Percentiles rank a stretch among this genome's conserved stretches.
These are phyloP conservation scores for Stygiomarasmius scandens DNA, from an alignment of 1,284 basidiomycete genomes.

Conservation along the genomic window DNA sequence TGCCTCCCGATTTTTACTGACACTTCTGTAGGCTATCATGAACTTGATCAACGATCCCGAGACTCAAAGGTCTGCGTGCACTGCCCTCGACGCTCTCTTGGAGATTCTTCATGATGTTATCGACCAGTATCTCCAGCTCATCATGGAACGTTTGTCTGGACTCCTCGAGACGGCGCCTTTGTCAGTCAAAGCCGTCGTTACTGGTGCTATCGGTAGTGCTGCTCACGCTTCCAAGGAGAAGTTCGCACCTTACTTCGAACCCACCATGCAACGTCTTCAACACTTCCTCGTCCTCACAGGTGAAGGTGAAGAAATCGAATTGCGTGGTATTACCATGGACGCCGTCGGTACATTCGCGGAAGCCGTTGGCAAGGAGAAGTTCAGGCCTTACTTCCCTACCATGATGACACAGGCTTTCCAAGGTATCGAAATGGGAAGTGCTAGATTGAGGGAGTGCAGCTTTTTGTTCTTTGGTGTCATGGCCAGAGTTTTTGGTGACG, in stretches of 20 bases:
- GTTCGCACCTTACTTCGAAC: conserved; percentile 95
- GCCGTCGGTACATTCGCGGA: conserved; percentile 98
- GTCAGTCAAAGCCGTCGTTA: conserved; percentile 92
- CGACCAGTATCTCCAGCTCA: conserved; percentile 88
- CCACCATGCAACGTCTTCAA: conserved; percentile 88
- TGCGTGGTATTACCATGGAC: conserved; percentile 98
- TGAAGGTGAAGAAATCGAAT: conserved; percentile 89
- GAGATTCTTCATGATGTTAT: conserved; percentile 94
- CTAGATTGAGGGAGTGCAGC: conserved; percentile 91
- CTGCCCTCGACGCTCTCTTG: conserved; percentile 94
- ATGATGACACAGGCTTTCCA: conserved; percentile 97
- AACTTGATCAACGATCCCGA: conserved; percentile 85
- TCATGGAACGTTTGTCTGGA: conserved; percentile 94
- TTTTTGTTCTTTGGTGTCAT: conserved; percentile 99
- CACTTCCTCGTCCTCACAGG: conserved; percentile 84
- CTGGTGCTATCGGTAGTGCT: conserved; percentile 96
- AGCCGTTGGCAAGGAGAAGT: conserved; percentile 92
- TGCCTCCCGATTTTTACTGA: background rate
- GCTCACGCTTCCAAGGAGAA: conserved; percentile 95
- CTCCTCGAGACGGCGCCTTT: conserved; percentile 88
- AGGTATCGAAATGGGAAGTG: conserved; percentile 85
- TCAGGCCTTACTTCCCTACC: conserved; percentile 94
- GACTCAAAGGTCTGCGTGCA: conserved; percentile 93
- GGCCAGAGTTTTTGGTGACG: conserved; percentile 93
- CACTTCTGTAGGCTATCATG: conserved; percentile 71